Conservation (phyloP, 257 asterid species). For the Scutellaria baicalensis region DNA sequence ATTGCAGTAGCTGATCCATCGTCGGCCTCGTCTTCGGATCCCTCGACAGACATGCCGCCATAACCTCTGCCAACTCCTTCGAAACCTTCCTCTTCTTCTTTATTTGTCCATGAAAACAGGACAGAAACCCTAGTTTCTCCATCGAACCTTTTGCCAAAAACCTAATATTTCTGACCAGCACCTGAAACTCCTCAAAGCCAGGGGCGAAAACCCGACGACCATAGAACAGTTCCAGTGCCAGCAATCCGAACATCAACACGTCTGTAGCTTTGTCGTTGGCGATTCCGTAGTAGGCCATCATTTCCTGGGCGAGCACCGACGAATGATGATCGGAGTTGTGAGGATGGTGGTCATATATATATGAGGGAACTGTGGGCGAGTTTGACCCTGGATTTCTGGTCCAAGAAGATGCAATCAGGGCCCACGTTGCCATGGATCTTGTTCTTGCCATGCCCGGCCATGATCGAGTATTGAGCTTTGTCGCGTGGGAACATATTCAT, state of each 20-base stretch:
- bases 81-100: no score
- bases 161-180: neutral
- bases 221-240: constrained; percentile 12
- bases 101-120: no score
- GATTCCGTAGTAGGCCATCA: neutral
- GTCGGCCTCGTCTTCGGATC: no score
- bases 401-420: neutral
- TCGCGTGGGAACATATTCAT: neutral
- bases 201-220: constrained; percentile 3
- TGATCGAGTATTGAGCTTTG: neutral
- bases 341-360: neutral
- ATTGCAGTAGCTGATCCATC: no score
- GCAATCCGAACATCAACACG: constrained; percentile 11
- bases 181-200: neutral
- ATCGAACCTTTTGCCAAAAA: no score
- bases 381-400: neutral
- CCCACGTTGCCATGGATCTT: neutral
- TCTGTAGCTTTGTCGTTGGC: neutral
- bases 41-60: no score
- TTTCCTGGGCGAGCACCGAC: neutral
- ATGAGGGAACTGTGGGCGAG: neutral
- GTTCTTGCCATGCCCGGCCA: neutral
- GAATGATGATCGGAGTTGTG: no score
- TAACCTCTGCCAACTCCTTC: no score
- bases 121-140: no score